These are phyloP conservation scores for Symbiodinium natans DNA, from an alignment of 73 alveolate genomes.

Conservation along the genomic window DNA sequence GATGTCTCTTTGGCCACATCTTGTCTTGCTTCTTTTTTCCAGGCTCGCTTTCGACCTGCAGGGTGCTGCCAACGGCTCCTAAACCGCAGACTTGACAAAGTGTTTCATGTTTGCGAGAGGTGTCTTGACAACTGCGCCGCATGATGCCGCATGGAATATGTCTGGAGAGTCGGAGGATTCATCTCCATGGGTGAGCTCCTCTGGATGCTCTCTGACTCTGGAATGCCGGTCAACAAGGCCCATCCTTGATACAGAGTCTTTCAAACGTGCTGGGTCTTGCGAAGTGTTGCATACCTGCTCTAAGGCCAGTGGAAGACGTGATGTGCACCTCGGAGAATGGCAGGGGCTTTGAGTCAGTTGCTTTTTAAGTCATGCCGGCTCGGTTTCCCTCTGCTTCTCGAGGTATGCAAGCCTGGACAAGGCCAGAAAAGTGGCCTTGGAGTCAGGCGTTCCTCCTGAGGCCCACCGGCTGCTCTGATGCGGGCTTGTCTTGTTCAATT, in stretches of 20 bases:
- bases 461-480: no score
- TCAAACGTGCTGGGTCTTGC: not conserved
- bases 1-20: not conserved
- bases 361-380: no score
- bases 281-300: not conserved
- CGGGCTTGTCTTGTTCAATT: no score
- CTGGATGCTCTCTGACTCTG: constrained; percentile 89
- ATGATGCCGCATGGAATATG: no score
- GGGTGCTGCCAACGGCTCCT: not conserved
- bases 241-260: not conserved
- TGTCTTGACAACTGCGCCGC: no score
- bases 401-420: not conserved
- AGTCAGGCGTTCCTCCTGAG: not conserved
- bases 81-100: not conserved
- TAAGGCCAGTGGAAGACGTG: constrained; percentile 83
- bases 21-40: not conserved
- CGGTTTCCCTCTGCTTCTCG: no score
- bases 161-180: no score
- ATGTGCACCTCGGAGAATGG: constrained; percentile 3
- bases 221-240: constrained; percentile 93
- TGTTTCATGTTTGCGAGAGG: no score
- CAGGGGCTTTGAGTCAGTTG: no score
- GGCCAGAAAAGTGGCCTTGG: constrained; percentile 7
- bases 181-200: constrained; percentile 78
- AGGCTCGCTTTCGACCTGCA: not conserved